Base-by-base conservation (phyloP, 768 basidiomycete genomes). In the Tylopilus intermedius region DNA sequence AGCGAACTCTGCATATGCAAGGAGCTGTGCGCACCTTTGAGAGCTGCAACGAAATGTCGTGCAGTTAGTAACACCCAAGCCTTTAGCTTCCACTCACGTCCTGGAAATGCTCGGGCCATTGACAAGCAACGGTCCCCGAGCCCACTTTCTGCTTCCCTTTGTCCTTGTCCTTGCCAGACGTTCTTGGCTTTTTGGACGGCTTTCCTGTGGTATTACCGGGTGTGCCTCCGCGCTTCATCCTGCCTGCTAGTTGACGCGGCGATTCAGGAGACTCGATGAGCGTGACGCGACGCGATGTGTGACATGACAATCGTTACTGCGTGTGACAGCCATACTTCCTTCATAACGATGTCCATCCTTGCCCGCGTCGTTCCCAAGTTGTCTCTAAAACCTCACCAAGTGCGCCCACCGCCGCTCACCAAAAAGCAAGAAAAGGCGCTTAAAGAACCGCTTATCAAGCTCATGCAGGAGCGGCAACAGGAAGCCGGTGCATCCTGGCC, bases 81-180 rank as follows among this genome's bases (percentile, higher is more conserved):
- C 4, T 30, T 24, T 6, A 2, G 27, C 10, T 32, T 15, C n/a
- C 10, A 62, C 66, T 55, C 48, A 77, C 80, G 44, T 72, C 72
- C 49, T 79, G 71, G 54, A 89, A 88, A 62, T 88, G 78, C 26
- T 79, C 76, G 4, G 86, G 84, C 83, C 86, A 30, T 30, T 30
- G 30, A 1, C 30, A 88, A 38, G 58, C 49, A 15, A 55, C 43
- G 27, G 52, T 15, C 2, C 45, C 27, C 35, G 24, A 21, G 21
- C 53, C 44, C 24, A 3, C 45, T 41, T 60, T 53, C n/a, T 59
- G 51, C 49, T 67, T 63, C 37, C 46, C 58, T 44, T 68, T 58
- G 4, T 39, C 35, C 29, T 48, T 57, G 24, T 44, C 15, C 0
- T 18, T 18, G 18, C 18, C 18, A 18, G 58, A 57, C 10, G 9